These are phyloP conservation scores for Curvularia spicifera DNA, from an alignment of 2,329 filamentous ascomycete genomes.

Conservation along the genomic window DNA sequence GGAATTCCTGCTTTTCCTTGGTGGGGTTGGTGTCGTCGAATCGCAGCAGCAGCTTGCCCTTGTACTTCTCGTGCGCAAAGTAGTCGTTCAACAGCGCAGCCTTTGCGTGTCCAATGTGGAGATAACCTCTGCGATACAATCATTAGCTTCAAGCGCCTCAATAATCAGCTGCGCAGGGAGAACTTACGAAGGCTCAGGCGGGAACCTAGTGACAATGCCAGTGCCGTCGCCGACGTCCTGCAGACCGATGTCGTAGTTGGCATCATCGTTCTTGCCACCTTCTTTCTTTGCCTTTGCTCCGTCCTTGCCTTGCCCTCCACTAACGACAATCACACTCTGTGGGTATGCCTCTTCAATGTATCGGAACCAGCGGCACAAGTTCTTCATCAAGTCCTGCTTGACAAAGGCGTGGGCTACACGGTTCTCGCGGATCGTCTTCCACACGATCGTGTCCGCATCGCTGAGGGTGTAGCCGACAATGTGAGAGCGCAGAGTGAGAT, in stretches of 20 bases:
- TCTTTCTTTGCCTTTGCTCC: conserved; percentile 67
- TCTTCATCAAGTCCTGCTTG: conserved; percentile 76
- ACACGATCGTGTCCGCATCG: conserved; percentile 80
- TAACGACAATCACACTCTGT: conserved; percentile 73
- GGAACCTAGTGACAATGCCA: conserved; percentile 86
- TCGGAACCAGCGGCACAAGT: conserved; percentile 84
- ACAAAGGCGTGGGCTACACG: conserved; percentile 82
- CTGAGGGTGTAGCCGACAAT: conserved; percentile 80
- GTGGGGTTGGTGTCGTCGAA: conserved; percentile 98
- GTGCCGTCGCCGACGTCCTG: conserved; percentile 77
- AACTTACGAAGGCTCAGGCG: conserved; percentile 86
- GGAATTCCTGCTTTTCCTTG: conserved; percentile 96
- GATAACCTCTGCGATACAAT: conserved; percentile 65
- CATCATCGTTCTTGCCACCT: conserved; percentile 72
- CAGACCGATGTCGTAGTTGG: conserved; percentile 86
- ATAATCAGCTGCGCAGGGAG: background rate
- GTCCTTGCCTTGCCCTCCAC: conserved; percentile 41
- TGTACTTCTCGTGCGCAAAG: conserved; percentile 92
- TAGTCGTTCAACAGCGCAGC: conserved; percentile 93
- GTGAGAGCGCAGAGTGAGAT: conserved; percentile 85
- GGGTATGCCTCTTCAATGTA: conserved; percentile 83
- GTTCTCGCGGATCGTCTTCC: conserved; percentile 82
- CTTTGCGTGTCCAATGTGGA: conserved; percentile 96
- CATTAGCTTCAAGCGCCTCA: conserved; percentile 11
- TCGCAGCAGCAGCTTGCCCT: conserved; percentile 86